Base-by-base conservation (phyloP, 2,329 filamentous ascomycete species). In the Hawksworthiomyces lignivorus region DNA sequence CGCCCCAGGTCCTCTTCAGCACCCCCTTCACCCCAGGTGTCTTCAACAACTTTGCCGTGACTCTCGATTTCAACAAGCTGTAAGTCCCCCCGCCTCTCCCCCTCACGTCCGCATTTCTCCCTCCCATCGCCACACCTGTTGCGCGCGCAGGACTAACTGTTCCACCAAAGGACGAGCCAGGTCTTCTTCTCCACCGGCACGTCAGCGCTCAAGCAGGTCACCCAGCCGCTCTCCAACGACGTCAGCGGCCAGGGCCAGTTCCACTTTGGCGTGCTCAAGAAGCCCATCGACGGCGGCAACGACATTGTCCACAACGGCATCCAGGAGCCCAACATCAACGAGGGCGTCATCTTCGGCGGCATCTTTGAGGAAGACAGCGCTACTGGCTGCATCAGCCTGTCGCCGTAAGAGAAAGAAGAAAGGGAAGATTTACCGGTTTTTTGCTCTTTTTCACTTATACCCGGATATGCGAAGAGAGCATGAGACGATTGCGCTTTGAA, bases 191-290 rank as follows among this genome's bases (percentile, higher is more conserved):
- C 76, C 2, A 59, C 61, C 15, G 69, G 65, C 32, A 54, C 54
- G 22, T 54, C 56, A 2, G 56, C 68, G 1, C 69, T 81, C 22
- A 58, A 63, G 24, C 54, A 61, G 2, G 68, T 72, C n/a, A 73
- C 67, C 1, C 56, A 62, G 15, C 59, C 68, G 0, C 52, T 72
- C 1, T 18, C 58, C 30, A 75, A 75, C 50, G 65, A 77, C 49
- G 63, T 77, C 42, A 64, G 65, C 30, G 77, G 77, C 5, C 67
- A 70, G 41, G 77, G 77, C 18, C 75, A 80, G 55, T 79, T 70
- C 56, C 77, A 82, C 54, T 70, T 81, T 39, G 77, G 77, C 27
- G 54, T 80, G 2, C 61, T 82, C 45, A 81, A 81, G 68, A 80
- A 80, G 64, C 68, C 72, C 6, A 65, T 70, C 36, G 63, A 70